phyloP scores from a whole-genome alignment of 2,329 filamentous ascomycete species.

The Talaromyces sp. region DNA sequence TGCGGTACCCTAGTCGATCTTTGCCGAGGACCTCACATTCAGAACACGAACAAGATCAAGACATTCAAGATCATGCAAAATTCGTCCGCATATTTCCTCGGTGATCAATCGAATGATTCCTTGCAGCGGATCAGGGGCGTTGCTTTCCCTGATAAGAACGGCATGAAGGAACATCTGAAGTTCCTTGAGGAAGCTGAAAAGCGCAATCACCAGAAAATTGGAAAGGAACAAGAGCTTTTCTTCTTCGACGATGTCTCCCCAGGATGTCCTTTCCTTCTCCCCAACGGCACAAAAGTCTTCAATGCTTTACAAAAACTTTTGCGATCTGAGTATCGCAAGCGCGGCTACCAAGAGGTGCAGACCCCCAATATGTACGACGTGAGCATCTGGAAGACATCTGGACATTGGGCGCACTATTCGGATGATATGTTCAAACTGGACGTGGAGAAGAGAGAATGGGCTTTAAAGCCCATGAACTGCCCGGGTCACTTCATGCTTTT shows the following conservation, averaged over 20 bases:
- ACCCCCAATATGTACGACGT: constrained; percentile 97
- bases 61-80: constrained; percentile 91
- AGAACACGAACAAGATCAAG: constrained; percentile 89
- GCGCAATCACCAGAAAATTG: constrained; percentile 90
- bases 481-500: constrained; percentile 91
- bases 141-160: constrained; percentile 95
- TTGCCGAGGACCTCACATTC: constrained; percentile 91
- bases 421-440: constrained; percentile 94
- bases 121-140: constrained; percentile 96
- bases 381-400: constrained; percentile 87
- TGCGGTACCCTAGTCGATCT: constrained; percentile 93
- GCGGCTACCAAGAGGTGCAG: constrained; percentile 91
- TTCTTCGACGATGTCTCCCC: constrained; percentile 95
- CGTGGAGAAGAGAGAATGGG: constrained; percentile 76
- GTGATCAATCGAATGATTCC: constrained; percentile 88
- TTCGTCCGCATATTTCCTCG: constrained; percentile 84
- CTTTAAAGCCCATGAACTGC: constrained; percentile 97
- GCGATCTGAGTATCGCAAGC: constrained; percentile 82
- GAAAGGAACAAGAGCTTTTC: constrained; percentile 93
- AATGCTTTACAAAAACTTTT: constrained; percentile 81
- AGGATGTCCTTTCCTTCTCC: constrained; percentile 86
- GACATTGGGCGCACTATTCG: constrained; percentile 89
- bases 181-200: constrained; percentile 98
- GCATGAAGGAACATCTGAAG: constrained; percentile 86
- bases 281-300: constrained; percentile 89